Base-by-base conservation (phyloP, 1,139 yeast species). In the Kodamaea arcana region DNA sequence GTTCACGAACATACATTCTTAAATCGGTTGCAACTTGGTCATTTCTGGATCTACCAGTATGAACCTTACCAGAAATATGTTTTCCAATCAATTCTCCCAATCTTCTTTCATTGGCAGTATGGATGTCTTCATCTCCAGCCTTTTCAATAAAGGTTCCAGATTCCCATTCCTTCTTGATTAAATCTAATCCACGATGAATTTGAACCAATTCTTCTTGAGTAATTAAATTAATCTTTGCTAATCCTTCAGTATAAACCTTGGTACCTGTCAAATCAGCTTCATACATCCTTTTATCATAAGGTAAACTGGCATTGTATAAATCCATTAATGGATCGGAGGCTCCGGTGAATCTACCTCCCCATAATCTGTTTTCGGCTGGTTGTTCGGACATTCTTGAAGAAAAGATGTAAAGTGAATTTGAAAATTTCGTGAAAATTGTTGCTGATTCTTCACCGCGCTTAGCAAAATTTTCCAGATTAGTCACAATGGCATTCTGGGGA, bases 301-400 rank as follows among this genome's bases (percentile, higher is more conserved):
- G 97, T 46, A 92, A 69, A 1, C 97, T 90, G 2, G 97, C 96
- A 65, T 92, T 94, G 72, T 92, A 92, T 38, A 88, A 71, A 57
- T 92, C 95, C 99, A 92, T 92, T 54, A 92, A 69, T 6, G 99
- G 98, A 52, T 92, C 99, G 16, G 95, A 81, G 45, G 92, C 92
- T 2, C 94, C 97, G 39, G 98, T 92, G 65, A 92, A 92, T 60
- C 99, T 80, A 54, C 99, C 99, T 49, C 99, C 99, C 99, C 99
- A 92, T 47, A 94, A 73, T 60, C 83, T 88, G 45, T 58, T 63
- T 62, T 69, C 77, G 32, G 75, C 64, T 45, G 79, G 78, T 49
- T 66, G 60, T 34, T 65, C 64, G 13, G 47, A 29, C 52, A 48
- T 49, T 27, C 15, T 30, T n/a, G n/a, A 7, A 10, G 15, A 6